Base-by-base conservation (phyloP, 352 stramenopile genomes). In the Phytophthora pistaciae region DNA sequence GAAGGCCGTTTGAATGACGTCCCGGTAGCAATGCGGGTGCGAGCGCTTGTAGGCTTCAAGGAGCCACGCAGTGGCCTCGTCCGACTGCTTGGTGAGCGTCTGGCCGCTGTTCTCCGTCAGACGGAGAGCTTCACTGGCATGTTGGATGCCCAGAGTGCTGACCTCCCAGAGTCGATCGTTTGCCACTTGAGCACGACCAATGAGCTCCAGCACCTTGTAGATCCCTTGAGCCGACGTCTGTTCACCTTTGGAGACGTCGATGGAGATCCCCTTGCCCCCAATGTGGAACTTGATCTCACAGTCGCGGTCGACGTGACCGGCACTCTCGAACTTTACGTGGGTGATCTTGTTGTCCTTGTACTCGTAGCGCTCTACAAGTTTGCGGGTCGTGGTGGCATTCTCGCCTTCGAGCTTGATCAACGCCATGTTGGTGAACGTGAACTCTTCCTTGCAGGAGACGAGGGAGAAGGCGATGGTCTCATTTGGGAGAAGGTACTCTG, bases 261-360 rank as follows among this genome's bases (percentile, higher is more conserved):
- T 88, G 1, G 82, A 90, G 18, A 88, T 66, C 2, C 18, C 11
- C 40, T 81, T 71, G 20, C 21, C 38, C 4, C 78, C 79, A 40
- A 87, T 83, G n/a, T 63, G 18, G 54, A 91, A 87, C 62, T 88
- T 90, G 75, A 90, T 82, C 61, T 89, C 78, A 50, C 79, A 85
- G 74, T 89, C 81, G 25, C 78, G 78, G 48, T 89, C 78, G 21
- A 82, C 79, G 49, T 74, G 74, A 33, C 77, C 81, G 6, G 78
- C 74, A 25, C 76, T 87, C 72, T 89, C 81, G 44, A 87, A 89
- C 60, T 78, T 59, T 21, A 89, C 69, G 25, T 82, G 10, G 1
- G 46, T 56, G 50, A 85, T 78, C 3, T 20, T 40, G 48, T 74
- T 31, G 40, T 70, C 46, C 49, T 77, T 75, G 75, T 77, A 88